Base-by-base conservation (phyloP, 23 red algal species). In the Gracilariopsis chorda region DNA sequence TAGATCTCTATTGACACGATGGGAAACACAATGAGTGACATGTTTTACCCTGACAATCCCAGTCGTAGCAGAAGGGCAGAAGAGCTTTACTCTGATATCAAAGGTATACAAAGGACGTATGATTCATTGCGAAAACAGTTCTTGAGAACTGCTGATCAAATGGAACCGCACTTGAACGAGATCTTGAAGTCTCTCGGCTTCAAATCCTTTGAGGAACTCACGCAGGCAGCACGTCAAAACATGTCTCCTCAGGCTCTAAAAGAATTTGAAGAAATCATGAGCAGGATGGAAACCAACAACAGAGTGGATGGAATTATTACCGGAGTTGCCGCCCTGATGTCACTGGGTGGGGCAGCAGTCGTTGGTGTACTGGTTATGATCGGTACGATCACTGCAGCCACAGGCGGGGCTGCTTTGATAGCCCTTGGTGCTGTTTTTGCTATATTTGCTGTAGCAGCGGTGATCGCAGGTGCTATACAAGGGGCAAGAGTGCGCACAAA, bases 1-100 rank as follows among this genome's bases (percentile, higher is more conserved):
- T 4, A 10, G n/a, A 17, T 25, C 27, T 28, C 57, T 17, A 62
- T 62, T 62, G 8, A 8, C 57, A 62, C 1, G 7, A 62, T 62
- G 57, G 57, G 57, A 62, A 62, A 62, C 23, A 62, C 57, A 62
- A 62, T 62, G 57, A 62, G 57, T 62, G 57, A 62, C 57, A 62
- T 62, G 57, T 62, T 62, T 12, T 62, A 62, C 21, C 57, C 57
- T 25, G 57, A 29, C 21, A 62, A 62, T 29, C 57, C 57, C 1
- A 17, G 33, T 25, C 57, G 57, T 25, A 24, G 57, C 57, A 25
- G 21, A 62, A 62, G 57, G 33, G 57, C 57, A 28, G 57, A 62
- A 30, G 4, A 62, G 57, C 21, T 62, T 2, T 62, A 62, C 19
- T 29, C 57, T 30, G 57, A 62, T 13, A 62, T 62, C 1, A 62